A percentile compares a stretch with the other conserved stretches of the same genome.
These are phyloP conservation scores for Phoenix dactylifera DNA, from an alignment of 176 grass and related monocot genomes.

Conservation along the genomic window DNA sequence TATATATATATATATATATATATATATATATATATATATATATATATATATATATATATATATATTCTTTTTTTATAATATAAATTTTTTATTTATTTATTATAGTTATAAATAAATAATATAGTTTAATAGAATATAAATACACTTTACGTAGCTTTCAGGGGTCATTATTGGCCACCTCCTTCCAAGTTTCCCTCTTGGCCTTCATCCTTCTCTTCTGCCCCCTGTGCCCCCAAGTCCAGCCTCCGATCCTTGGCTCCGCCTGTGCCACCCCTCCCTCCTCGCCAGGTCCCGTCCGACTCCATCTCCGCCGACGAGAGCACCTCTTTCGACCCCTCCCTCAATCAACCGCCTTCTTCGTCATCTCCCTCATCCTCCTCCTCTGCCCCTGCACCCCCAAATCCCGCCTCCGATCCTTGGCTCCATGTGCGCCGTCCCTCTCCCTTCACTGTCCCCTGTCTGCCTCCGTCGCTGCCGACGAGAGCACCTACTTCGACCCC, in stretches of 20 bases:
- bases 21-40: too few relatives aligned
- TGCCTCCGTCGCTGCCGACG: background rate
- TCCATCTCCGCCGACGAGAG: background rate
- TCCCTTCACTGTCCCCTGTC: background rate
- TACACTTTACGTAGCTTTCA: too few relatives aligned
- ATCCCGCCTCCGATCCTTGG: background rate
- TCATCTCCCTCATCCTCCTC: slow-evolving; percentile 24
- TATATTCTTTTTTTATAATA: too few relatives aligned
- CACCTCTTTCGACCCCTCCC: slow-evolving; percentile 19
- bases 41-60: too few relatives aligned
- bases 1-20: too few relatives aligned
- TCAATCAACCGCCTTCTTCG: background rate
- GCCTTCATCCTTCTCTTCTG: slow-evolving; percentile 25
- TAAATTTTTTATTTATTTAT: too few relatives aligned
- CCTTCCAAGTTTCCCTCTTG: slow-evolving; percentile 7
- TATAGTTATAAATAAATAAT: too few relatives aligned
- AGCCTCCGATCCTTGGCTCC: too few relatives aligned
- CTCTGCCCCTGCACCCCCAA: slow-evolving; percentile 17
- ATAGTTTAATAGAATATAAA: too few relatives aligned
- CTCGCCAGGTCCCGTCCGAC: background rate
- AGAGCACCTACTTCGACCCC: slow-evolving; percentile 19
- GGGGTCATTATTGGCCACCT: too few relatives aligned
- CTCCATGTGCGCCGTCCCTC: background rate
- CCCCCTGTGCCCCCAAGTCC: background rate
- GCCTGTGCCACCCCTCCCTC: slow-evolving; percentile 1